phyloP scores from a whole-genome alignment of 2,329 filamentous ascomycete species.

The Nigrospora oryzae region DNA sequence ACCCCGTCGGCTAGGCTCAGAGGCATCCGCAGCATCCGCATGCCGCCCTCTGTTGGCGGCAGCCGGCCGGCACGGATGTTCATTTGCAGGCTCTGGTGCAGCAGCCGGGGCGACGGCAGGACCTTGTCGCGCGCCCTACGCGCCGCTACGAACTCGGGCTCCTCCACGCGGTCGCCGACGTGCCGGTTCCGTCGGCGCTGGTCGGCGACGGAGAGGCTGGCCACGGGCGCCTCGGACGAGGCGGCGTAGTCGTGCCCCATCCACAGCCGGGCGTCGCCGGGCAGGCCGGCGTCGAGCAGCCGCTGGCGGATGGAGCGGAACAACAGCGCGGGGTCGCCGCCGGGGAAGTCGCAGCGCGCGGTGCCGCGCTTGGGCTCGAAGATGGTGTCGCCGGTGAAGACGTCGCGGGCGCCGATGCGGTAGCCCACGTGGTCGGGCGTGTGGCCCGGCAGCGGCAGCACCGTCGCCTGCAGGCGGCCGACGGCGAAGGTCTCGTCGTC shows the following conservation, averaged over 20 bases:
- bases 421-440: constrained; percentile 56
- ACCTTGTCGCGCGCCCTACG: constrained; percentile 32
- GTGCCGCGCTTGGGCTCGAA: constrained; percentile 31
- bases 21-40: constrained; percentile 27
- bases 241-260: constrained; percentile 47
- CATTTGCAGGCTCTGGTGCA: constrained; percentile 42
- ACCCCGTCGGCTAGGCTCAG: constrained; percentile 12
- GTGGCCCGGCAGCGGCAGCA: constrained; percentile 50
- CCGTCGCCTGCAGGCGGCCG: constrained; percentile 33
- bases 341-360: constrained; percentile 43
- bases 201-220: constrained; percentile 34
- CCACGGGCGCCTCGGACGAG: constrained; percentile 17
- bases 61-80: constrained; percentile 41
- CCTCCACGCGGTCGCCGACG: constrained; percentile 28
- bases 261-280: constrained; percentile 38
- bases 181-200: constrained; percentile 40
- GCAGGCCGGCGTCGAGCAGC: constrained; percentile 27
- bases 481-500: constrained; percentile 46
- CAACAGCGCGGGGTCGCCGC: constrained; percentile 33
- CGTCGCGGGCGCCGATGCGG: constrained; percentile 36
- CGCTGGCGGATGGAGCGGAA: constrained; percentile 30
- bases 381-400: constrained; percentile 35
- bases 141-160: constrained; percentile 34
- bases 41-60: constrained; percentile 19
- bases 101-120: constrained; percentile 33